Evolutionary conservation across 1,284 basidiomycete species (phyloP).

Genomic region (Cryptococcus sp.): DNA sequence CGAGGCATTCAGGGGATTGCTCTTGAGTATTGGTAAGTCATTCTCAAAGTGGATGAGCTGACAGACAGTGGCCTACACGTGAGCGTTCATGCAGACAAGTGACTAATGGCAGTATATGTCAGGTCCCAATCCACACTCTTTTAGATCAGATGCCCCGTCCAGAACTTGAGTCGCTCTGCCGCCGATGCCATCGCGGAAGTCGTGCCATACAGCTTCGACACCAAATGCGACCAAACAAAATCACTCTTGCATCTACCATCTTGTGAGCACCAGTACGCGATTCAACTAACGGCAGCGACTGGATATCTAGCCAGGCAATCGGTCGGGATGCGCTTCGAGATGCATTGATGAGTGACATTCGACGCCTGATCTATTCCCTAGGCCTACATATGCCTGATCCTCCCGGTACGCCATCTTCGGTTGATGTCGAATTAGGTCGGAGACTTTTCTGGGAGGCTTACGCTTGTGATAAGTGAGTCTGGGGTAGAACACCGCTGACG

Average conservation of each 20-base stretch:
- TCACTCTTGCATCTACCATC: neutral
- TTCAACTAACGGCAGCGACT: neutral
- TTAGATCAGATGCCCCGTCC: neutral
- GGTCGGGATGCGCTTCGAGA: neutral
- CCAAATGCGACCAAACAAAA: neutral
- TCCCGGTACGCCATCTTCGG: neutral
- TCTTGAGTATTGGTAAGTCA: neutral
- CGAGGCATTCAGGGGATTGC: neutral
- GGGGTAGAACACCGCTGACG: neutral
- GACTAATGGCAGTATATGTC: neutral
- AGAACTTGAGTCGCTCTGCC: neutral
- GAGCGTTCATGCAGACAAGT: neutral
- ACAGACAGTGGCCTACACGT: neutral
- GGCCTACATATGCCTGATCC: neutral
- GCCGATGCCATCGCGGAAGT: neutral
- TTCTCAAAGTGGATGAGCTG: neutral
- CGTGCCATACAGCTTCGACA: neutral
- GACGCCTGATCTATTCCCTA: neutral
- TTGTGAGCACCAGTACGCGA: neutral
- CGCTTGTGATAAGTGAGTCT: conserved; percentile 33
- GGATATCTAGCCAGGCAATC: neutral
- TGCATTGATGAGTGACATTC: neutral
- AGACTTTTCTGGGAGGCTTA: conserved; percentile 40
- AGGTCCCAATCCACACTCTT: neutral
- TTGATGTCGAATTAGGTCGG: conserved; percentile 22